Percentiles rank a stretch among this genome's conserved stretches.
Conservation (phyloP, 352 stramenopile species). For the Pythium sukuiense region DNA sequence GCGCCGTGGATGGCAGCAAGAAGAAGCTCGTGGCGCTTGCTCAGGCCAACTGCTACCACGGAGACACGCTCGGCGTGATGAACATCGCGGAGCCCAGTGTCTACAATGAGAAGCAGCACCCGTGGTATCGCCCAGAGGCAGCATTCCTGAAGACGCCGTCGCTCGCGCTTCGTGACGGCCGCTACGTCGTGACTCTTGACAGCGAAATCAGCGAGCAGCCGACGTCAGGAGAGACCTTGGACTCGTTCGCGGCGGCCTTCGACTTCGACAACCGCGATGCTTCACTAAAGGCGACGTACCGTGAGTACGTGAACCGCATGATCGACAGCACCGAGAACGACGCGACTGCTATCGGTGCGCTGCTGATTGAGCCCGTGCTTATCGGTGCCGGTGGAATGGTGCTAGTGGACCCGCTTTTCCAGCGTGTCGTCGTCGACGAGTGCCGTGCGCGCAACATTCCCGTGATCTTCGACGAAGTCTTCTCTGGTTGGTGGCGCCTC, state of each 20-base stretch:
- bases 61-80: conserved; percentile 91
- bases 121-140: conserved; percentile 88
- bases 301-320: conserved; percentile 54
- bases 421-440: conserved; percentile 85
- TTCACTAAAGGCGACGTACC: conserved; percentile 50
- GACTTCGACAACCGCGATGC: conserved; percentile 40
- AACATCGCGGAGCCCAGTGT: conserved; percentile 89
- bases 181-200: conserved; percentile 60
- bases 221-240: conserved; percentile 35
- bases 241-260: conserved; percentile 56
- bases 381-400: conserved; percentile 90
- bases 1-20: conserved; percentile 15
- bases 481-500: conserved; percentile 90
- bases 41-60: conserved; percentile 91
- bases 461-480: conserved; percentile 93
- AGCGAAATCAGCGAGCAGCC: conserved; percentile 38
- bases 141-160: conserved; percentile 83
- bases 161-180: conserved; percentile 55
- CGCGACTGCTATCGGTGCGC: conserved; percentile 52
- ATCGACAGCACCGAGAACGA: conserved; percentile 43
- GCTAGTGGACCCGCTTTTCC: conserved; percentile 91
- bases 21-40: conserved; percentile 77
- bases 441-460: conserved; percentile 76
- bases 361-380: conserved; percentile 90
- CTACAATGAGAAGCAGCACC: conserved; percentile 91